A percentile compares a stretch with the other conserved stretches of the same genome.
Conservation (phyloP, 306 rosid genomes). For the Delonix regia region DNA sequence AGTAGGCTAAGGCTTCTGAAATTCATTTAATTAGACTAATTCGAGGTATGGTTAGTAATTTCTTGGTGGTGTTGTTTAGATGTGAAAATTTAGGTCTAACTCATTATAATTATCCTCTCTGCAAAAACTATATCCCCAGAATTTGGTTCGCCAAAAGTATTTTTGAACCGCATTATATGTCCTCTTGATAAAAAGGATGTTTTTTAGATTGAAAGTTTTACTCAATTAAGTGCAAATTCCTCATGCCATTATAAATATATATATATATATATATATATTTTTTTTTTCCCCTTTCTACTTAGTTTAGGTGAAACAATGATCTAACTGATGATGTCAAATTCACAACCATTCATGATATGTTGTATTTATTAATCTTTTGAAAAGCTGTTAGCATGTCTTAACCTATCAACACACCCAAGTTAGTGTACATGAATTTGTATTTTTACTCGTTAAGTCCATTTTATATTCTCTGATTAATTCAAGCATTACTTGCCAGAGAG, state of each 20-base stretch:
- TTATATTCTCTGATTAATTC: conserved; percentile 29
- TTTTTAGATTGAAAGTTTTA: not conserved
- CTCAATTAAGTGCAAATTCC: not conserved
- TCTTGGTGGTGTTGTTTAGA: not conserved
- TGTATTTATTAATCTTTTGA: not conserved
- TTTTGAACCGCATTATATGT: conserved; percentile 4
- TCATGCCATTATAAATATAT: no score
- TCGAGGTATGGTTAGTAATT: not conserved
- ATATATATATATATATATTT: no score
- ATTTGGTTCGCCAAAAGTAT: not conserved
- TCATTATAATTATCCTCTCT: not conserved
- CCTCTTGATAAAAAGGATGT: not conserved
- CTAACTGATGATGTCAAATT: not conserved
- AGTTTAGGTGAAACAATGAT: conserved; percentile 21
- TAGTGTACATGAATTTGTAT: not conserved
- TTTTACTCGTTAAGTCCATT: not conserved
- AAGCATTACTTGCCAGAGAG: conserved; percentile 55
- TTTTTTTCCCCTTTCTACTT: not conserved
- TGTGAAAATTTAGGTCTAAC: not conserved
- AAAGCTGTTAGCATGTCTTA: not conserved
- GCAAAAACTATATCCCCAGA: not conserved
- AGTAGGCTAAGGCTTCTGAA: not conserved
- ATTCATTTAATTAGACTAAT: not conserved
- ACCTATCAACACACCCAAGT: not conserved
- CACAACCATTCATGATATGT: not conserved